phyloP scores from a whole-genome alignment of 345 rosid species.

The Acer saccharum region DNA sequence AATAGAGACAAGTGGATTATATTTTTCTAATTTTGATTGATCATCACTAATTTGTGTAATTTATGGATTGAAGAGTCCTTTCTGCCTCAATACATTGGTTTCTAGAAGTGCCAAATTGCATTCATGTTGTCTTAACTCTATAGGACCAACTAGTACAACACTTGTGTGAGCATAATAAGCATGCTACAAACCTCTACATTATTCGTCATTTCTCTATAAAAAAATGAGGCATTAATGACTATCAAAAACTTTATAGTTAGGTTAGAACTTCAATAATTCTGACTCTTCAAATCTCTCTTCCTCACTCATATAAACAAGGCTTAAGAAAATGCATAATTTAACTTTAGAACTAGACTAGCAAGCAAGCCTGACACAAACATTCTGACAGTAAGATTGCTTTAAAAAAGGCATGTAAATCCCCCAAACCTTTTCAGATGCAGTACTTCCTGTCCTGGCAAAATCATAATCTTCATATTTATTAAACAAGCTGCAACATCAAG shows the following conservation, averaged over 20 bases:
- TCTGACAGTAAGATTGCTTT: neutral
- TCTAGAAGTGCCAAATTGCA: too few species aligned
- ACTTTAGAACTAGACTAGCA: neutral
- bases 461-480: conserved; percentile 76
- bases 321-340: neutral
- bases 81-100: too few species aligned
- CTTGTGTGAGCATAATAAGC: too few species aligned
- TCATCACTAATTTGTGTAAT: too few species aligned
- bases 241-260: neutral
- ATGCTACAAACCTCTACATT: too few species aligned
- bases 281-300: neutral
- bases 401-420: neutral
- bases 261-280: neutral
- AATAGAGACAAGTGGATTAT: too few species aligned
- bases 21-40: too few species aligned
- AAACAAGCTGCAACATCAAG: conserved; percentile 56
- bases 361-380: neutral
- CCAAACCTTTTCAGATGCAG: conserved; percentile 69
- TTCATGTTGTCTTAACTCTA: too few species aligned
- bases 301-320: neutral
- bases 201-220: too few species aligned
- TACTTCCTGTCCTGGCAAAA: conserved; percentile 87
- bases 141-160: too few species aligned
- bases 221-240: neutral
- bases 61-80: too few species aligned